These are phyloP conservation scores for Phytophthora crassamura DNA, from an alignment of 352 stramenopile genomes.

Conservation along the genomic window DNA sequence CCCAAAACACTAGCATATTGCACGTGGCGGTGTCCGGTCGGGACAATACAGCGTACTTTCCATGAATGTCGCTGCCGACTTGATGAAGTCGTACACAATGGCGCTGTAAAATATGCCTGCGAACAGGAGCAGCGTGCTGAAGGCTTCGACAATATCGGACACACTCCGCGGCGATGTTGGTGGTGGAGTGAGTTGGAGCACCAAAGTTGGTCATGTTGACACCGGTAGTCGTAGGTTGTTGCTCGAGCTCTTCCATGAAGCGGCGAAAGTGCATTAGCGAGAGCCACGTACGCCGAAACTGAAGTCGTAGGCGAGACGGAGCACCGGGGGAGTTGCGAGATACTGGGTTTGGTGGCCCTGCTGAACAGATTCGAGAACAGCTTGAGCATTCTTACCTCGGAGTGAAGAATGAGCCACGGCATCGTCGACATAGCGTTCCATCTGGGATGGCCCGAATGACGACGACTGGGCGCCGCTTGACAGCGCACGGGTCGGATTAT, in stretches of 20 bases:
- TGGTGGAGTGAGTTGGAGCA: constrained; percentile 8
- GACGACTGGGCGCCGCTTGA: no score
- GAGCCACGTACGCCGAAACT: no score
- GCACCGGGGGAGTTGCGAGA: constrained; percentile 7
- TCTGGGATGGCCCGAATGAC: constrained; percentile 4
- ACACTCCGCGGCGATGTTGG: background rate
- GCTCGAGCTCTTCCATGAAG: no score
- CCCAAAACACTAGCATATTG: constrained; percentile 15
- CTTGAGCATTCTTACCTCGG: constrained; percentile 22
- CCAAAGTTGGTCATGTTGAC: constrained; percentile 21
- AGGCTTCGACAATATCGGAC: constrained; percentile 1
- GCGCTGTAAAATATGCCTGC: constrained; percentile 7
- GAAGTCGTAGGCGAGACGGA: constrained; percentile 3
- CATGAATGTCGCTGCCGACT: background rate
- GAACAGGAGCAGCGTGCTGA: background rate
- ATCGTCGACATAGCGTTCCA: background rate
- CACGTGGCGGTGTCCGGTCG: background rate
- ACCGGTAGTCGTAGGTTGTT: background rate
- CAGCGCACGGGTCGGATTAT: no score
- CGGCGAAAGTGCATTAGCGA: no score
- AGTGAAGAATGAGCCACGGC: background rate
- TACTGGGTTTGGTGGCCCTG: constrained; percentile 8
- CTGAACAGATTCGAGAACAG: constrained; percentile 15
- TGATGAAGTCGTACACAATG: constrained; percentile 8
- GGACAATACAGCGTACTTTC: background rate